Base-by-base conservation (phyloP, 176 grass and related monocot genomes). In the Melocanna baccifera region DNA sequence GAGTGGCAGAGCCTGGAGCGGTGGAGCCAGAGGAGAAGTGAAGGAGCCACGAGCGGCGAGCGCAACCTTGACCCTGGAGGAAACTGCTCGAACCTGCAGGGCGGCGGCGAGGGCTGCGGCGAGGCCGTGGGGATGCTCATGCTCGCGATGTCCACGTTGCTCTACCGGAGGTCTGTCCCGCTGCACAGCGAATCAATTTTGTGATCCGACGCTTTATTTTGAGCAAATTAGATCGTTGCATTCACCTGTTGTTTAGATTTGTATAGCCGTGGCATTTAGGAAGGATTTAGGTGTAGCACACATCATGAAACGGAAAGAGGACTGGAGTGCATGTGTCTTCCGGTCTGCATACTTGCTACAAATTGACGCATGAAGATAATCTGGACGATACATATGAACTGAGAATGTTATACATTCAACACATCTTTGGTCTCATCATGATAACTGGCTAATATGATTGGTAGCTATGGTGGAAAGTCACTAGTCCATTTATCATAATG, bases 111-210 rank as follows among this genome's bases (percentile, higher is more conserved):
- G 42, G 42, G 13, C 47, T 5, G 47, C 47, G 86, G 32, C 41
- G 85, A 97, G 62, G 92, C 95, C 52, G 76, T 95, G 69, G 87
- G 85, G 8, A 20, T 74, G 87, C 87, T 98, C 70, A 88, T 88
- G 78, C 85, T 98, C 22, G 87, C 91, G 34, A 91, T 95, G 86
- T 94, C 95, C 47, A 98, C 92, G n/a, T 85, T 98, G 22, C 87
- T 91, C 16, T 98, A 98, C 59, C 82, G 94, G 73, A 94, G 95
- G 95, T 98, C 3, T 22, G 52, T 16, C 29, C 48, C 32, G 9
- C 40, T 12, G 42, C 39, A 20, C 50, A 14, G 46, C 46, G 46
- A 48, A 12, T 48, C 41, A 9, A 42, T 42, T 42, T 42, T 42
- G 8, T 10, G 41, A 42, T 42, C 9, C 9, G 34, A 42, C 41